A percentile compares a stretch with the other conserved stretches of the same genome.
Evolutionary conservation across 768 basidiomycete species (phyloP).

Genomic region (Pleurotus ostreatus): DNA sequence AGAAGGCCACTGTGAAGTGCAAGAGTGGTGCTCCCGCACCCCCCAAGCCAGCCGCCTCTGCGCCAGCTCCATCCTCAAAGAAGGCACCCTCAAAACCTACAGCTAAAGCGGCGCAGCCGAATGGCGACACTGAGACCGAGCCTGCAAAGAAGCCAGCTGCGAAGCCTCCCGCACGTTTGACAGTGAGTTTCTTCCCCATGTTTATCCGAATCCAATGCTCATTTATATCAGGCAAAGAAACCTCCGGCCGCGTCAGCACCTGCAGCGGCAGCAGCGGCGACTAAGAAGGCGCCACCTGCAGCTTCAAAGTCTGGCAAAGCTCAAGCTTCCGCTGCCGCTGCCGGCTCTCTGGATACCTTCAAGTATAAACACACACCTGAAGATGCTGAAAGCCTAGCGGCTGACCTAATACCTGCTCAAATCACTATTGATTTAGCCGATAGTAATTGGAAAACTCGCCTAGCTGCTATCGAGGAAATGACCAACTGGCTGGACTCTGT

Average conservation of each 20-base stretch:
- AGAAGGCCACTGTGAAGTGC: constrained; percentile 88
- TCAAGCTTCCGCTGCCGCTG: constrained; percentile 39
- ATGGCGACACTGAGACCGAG: constrained; percentile 28
- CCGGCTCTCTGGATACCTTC: constrained; percentile 70
- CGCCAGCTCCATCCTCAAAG: constrained; percentile 26
- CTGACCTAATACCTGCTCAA: constrained; percentile 65
- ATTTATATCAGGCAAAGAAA: constrained; percentile 49
- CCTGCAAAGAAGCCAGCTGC: constrained; percentile 38
- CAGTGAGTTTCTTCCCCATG: constrained; percentile 26
- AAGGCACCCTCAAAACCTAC: constrained; percentile 22
- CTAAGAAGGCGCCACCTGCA: constrained; percentile 42
- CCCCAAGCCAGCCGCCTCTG: constrained; percentile 32
- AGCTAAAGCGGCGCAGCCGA: constrained; percentile 14
- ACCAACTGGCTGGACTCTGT: constrained; percentile 73
- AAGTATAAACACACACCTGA: constrained; percentile 91
- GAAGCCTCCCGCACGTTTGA: constrained; percentile 48
- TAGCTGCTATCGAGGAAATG: constrained; percentile 87
- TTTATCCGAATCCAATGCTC: background rate
- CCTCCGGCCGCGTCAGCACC: constrained; percentile 39
- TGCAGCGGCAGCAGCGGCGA: constrained; percentile 28
- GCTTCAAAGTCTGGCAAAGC: constrained; percentile 31
- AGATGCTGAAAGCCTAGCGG: constrained; percentile 81
- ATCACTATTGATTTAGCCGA: constrained; percentile 77
- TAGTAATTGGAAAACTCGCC: constrained; percentile 87
- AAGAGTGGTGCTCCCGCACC: constrained; percentile 60